Evolutionary conservation across 805 yeast genomes (phyloP).

Genomic region (Pichia rugopelliculosa): DNA sequence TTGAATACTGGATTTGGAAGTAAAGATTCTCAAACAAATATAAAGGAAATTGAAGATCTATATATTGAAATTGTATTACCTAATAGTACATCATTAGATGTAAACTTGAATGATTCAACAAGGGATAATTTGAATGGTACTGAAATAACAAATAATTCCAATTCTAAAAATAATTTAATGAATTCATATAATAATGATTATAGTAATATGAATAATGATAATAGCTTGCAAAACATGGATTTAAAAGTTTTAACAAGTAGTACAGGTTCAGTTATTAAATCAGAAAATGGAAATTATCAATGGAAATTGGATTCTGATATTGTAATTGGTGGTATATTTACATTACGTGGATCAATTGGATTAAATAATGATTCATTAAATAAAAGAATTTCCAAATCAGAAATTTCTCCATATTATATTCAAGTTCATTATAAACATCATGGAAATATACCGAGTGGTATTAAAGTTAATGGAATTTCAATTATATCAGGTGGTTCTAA

Average conservation of each 20-base stretch:
- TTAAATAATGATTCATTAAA: constrained; percentile 10
- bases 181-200: constrained; percentile 34
- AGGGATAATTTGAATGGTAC: neutral
- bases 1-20: constrained; percentile 8
- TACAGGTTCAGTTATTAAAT: constrained; percentile 9
- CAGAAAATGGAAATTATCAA: constrained; percentile 5
- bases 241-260: constrained; percentile 10
- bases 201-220: neutral
- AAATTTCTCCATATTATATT: constrained; percentile 35
- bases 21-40: constrained; percentile 25
- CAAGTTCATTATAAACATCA: constrained; percentile 48
- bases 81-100: constrained; percentile 3
- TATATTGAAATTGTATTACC: constrained; percentile 31
- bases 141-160: neutral
- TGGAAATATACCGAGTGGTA: constrained; percentile 71
- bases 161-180: neutral
- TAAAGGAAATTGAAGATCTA: constrained; percentile 43
- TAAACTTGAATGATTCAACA: neutral
- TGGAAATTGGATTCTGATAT: constrained; percentile 17
- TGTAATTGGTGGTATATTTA: constrained; percentile 10
- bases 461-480: constrained; percentile 58
- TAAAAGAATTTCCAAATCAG: neutral
- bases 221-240: neutral
- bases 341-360: constrained; percentile 10
- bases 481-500: constrained; percentile 48